Base-by-base conservation (phyloP, 106 monocot species). In the Dendrobium nobile region DNA sequence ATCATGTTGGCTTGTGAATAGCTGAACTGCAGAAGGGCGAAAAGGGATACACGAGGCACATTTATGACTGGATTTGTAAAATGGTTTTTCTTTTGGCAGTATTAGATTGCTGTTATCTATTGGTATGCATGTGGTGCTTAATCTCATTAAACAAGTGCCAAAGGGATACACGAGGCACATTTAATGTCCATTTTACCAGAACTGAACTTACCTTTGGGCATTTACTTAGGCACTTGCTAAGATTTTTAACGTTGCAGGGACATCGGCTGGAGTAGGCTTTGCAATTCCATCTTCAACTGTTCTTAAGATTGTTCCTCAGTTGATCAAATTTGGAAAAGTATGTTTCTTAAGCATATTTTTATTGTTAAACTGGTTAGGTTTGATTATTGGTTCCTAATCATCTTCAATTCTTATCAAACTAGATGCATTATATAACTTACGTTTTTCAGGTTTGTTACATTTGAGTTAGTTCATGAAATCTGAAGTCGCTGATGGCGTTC, bases 211-310 rank as follows among this genome's bases (percentile, higher is more conserved):
- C 1, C 31, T 74, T 74, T 43, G 16, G 18, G 17, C 16, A 74
- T 74, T 74, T 74, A 42, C 42, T 42, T 74, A 17, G 41, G 74
- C 20, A 74, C 19, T 74, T 42, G 4, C 20, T 74, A 13, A 43
- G 20, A 42, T 79, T 33, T 22, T 80, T 78, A 20, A 26, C 79
- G 44, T 72, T 84, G 76, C 84, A 99, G 98, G 98, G 33, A 91
- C 95, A 76, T 99, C 95, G 73, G 89, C 95, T 31, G 98, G 98
- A 78, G 98, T 99, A 33, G 95, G 95, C 44, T 99, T 98, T 85
- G 98, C 95, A 41, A 99, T 99, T 75, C 98, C 92, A 80, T 99
- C 95, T 79, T 91, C 91, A 79, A 90, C 92, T 79, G 91, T 99
- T 51, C 86, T 88, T 26, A 98, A 87, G 86, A 87, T 98, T 75